Evolutionary conservation across 2,329 filamentous ascomycete species (phyloP), one percentile per base, ranked within the genome.

Genomic region (Chaetomiaceae sp.): DNA sequence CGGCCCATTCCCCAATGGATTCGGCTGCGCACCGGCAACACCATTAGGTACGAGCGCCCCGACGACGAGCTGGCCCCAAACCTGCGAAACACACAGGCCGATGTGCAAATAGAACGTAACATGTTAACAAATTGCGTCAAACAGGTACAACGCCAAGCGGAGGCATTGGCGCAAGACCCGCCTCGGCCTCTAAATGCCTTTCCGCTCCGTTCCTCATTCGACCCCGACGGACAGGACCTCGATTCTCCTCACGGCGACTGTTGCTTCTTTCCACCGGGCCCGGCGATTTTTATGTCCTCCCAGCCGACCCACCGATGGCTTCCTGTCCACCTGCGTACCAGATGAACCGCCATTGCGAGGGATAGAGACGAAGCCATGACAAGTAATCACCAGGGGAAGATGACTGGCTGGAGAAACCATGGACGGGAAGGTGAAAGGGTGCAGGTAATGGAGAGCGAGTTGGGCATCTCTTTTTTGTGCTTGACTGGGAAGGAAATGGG

Each of bases 81-180:
- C 8, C 9, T 4, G 5, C 21, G 25, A 30, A 23, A 37, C 16
- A 36, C 10, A 29, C 18, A 30, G 16, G 16, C 13, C 38, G 25
- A 21, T 18, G 16, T 34, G 2, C 14, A 25, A 14, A 1, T n/a
- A 25, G 41, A 45, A 6, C 4, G 29, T 9, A 7, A 10, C 14
- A 27, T 23, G 25, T 33, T 56, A 18, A 56, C 54, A 32, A 4
- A 7, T 0, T 21, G 4, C 11, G n/a, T 45, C 36, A 13, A 38
- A 67, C 74, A 99, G 94, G 81, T 99, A 99, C 87, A 99, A 99
- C 83, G 91, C 94, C 71, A 99, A 99, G 89, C 84, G 94, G 78
- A 89, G 94, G 80, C 94, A 99, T 77, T 99, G 94, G 94, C 90
- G 94, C 82, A 99, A 99, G 92, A 97, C 94, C 74, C 88, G 90